A percentile compares a stretch with the other conserved stretches of the same genome.
phyloP scores from a whole-genome alignment of 768 basidiomycete species.

The Tricholoma hemisulphureum region DNA sequence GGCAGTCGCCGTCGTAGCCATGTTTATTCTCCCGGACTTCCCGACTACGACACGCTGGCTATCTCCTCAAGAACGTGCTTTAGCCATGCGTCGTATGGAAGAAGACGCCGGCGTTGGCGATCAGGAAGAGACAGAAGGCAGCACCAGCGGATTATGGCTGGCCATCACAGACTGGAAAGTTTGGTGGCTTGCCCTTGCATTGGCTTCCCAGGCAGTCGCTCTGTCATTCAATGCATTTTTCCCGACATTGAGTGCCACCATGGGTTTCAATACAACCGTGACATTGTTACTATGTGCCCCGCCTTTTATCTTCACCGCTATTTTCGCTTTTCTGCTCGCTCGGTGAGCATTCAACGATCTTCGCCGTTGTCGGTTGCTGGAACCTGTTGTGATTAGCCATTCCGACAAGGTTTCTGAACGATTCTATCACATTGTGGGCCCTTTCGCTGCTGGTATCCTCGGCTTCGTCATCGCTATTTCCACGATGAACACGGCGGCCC shows the following conservation, averaged over 20 bases:
- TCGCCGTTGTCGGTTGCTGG: conserved; percentile 1
- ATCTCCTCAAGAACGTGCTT: conserved; percentile 50
- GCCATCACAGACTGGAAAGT: conserved; percentile 73
- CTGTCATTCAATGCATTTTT: conserved; percentile 73
- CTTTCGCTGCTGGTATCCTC: conserved; percentile 58
- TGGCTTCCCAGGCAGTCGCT: conserved; percentile 47
- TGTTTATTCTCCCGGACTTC: conserved; percentile 74
- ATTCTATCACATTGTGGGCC: conserved; percentile 58
- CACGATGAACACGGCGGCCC: conserved; percentile 58
- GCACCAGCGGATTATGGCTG: conserved; percentile 46
- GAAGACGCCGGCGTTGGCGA: conserved; percentile 49
- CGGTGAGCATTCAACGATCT: conserved; percentile 33
- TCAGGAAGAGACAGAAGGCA: conserved; percentile 24
- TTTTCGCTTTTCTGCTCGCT: conserved; percentile 52
- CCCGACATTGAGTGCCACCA: conserved; percentile 66
- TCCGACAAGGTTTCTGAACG: conserved; percentile 73
- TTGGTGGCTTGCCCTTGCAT: conserved; percentile 51
- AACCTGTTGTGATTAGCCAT: conserved; percentile 41
- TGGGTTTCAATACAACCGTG: conserved; percentile 63
- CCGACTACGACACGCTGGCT: conserved; percentile 59
- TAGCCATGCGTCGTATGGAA: conserved; percentile 59
- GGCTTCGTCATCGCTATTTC: conserved; percentile 67
- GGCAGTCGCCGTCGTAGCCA: conserved; percentile 44
- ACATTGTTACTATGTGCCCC: conserved; percentile 56
- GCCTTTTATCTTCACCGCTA: conserved; percentile 65